Conservation (phyloP, 352 stramenopile genomes). For the Globisporangium abappressorium region DNA sequence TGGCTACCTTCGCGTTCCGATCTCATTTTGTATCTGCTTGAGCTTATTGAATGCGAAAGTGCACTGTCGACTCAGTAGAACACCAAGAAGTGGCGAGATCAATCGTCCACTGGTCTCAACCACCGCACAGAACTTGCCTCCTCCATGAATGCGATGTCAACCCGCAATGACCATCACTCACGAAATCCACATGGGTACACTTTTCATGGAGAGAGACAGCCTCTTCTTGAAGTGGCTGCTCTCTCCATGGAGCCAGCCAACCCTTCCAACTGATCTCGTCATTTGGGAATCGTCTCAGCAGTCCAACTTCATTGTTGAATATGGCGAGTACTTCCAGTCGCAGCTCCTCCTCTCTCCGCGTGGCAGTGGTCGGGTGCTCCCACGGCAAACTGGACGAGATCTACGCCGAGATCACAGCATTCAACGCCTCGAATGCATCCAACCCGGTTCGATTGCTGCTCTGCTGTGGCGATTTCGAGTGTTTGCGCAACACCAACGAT, state of each 20-base stretch:
- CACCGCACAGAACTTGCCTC: not conserved
- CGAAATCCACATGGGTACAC: slow-evolving; percentile 4
- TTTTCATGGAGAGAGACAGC: not conserved
- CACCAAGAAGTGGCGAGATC: not conserved
- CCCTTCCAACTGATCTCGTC: not conserved
- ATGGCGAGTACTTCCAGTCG: not conserved
- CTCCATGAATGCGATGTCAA: no score
- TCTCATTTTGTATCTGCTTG: not conserved
- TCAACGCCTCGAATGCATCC: slow-evolving; percentile 55
- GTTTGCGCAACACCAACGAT: slow-evolving; percentile 87
- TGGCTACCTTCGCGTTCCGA: no score
- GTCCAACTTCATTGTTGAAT: not conserved
- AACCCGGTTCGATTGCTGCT: slow-evolving; percentile 69
- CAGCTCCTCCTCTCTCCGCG: not conserved
- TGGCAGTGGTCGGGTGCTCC: slow-evolving; percentile 91
- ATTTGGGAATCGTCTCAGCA: not conserved
- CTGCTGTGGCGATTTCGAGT: slow-evolving; percentile 95
- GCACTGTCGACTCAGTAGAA: not conserved
- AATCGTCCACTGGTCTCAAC: not conserved
- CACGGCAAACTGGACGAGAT: slow-evolving; percentile 93
- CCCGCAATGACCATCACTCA: not conserved
- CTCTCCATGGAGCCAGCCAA: not conserved
- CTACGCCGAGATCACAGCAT: slow-evolving; percentile 79
- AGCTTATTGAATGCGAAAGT: not conserved
- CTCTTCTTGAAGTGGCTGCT: no score